These are phyloP conservation scores for Conoideocrella luteorostrata DNA, from an alignment of 2,329 filamentous ascomycete species.

Conservation along the genomic window DNA sequence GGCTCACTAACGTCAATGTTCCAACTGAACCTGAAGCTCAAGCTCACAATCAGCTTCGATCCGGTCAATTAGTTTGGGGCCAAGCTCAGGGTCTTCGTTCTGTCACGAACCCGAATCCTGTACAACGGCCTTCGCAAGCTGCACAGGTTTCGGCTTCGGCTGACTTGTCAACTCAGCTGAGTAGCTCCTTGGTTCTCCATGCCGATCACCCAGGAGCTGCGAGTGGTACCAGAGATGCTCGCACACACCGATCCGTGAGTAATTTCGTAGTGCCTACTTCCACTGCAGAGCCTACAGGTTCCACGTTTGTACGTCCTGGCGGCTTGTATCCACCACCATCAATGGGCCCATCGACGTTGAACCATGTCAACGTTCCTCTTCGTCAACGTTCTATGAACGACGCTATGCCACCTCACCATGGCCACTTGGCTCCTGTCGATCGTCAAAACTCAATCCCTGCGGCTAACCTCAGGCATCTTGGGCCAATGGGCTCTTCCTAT, in stretches of 20 bases:
- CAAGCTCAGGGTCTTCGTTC: neutral
- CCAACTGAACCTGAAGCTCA: neutral
- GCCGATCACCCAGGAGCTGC: too few relatives aligned
- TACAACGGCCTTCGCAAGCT: too few relatives aligned
- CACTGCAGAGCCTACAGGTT: neutral
- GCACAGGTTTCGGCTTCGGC: too few relatives aligned
- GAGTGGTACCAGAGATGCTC: too few relatives aligned
- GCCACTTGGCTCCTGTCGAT: neutral
- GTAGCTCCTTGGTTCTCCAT: too few relatives aligned
- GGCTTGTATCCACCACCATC: neutral
- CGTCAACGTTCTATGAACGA: constrained; percentile 8
- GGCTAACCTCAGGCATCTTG: neutral
- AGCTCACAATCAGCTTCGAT: neutral
- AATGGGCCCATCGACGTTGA: neutral
- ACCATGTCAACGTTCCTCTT: neutral
- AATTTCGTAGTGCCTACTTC: too few relatives aligned
- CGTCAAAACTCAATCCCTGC: constrained; percentile 6
- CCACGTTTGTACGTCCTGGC: too few relatives aligned
- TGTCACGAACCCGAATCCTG: too few relatives aligned
- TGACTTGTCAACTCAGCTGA: too few relatives aligned
- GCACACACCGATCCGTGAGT: too few relatives aligned
- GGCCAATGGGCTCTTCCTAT: neutral
- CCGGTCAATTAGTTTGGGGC: neutral
- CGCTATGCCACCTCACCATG: neutral
- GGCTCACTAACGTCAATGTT: constrained; percentile 7